Evolutionary conservation across 768 basidiomycete genomes (phyloP).

Genomic region (Leucocoprinus leucothites): DNA sequence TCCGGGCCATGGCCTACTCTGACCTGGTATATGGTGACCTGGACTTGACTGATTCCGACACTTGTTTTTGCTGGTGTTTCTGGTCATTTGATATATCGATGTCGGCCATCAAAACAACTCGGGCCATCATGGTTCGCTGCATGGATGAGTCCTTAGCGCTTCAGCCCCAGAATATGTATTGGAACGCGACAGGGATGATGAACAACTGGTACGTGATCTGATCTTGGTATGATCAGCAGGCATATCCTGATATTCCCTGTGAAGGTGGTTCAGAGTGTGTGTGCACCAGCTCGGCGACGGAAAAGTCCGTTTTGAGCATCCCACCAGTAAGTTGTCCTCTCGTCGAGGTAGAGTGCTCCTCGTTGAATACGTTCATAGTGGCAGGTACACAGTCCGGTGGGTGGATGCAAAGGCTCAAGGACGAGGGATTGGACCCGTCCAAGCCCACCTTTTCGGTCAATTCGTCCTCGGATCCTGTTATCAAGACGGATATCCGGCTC

Average conservation of each 20-base stretch:
- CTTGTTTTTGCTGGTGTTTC: conserved; percentile 62
- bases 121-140: conserved; percentile 44
- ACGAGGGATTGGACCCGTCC: conserved; percentile 37
- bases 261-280: conserved; percentile 57
- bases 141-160: conserved; percentile 51
- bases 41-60: conserved; percentile 45
- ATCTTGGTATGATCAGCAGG: neutral
- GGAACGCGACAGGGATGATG: conserved; percentile 62
- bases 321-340: conserved; percentile 31
- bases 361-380: conserved; percentile 16
- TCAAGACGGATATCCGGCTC: neutral
- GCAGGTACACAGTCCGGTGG: conserved; percentile 45
- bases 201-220: conserved; percentile 46
- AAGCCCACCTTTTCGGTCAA: conserved; percentile 34
- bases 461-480: neutral
- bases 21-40: conserved; percentile 46
- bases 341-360: neutral
- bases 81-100: conserved; percentile 43
- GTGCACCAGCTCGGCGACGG: conserved; percentile 33
- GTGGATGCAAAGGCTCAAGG: conserved; percentile 63
- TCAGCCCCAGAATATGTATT: conserved; percentile 57
- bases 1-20: conserved; percentile 31
- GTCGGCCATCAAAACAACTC: conserved; percentile 27
- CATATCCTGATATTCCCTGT: neutral
- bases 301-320: conserved; percentile 53